These are phyloP conservation scores for Recurvomyces mirabilis DNA, from an alignment of 495 filamentous ascomycete species.

Conservation along the genomic window DNA sequence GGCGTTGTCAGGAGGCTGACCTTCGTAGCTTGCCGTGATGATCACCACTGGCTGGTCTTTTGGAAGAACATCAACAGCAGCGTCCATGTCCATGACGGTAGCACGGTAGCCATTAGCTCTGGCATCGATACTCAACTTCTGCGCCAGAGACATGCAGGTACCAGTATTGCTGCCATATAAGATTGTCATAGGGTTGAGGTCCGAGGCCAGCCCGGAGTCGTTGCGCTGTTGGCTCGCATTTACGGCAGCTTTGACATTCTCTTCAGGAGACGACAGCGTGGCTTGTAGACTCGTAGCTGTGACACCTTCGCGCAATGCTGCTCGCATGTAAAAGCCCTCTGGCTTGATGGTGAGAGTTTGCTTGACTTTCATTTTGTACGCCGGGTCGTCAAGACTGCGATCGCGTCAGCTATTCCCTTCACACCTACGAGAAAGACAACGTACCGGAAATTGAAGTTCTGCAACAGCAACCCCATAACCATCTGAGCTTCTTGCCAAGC, in stretches of 20 bases:
- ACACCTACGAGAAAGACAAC: too few relatives aligned
- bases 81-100: slow-evolving; percentile 46
- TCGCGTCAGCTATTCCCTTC: too few relatives aligned
- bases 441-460: slow-evolving; percentile 53
- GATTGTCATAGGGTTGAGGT: slow-evolving; percentile 44
- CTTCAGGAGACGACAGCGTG: slow-evolving; percentile 49
- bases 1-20: slow-evolving; percentile 63
- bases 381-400: slow-evolving; percentile 43
- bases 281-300: slow-evolving; percentile 17
- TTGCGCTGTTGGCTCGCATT: not conserved
- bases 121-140: slow-evolving; percentile 49
- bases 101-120: slow-evolving; percentile 45
- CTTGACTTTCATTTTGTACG: slow-evolving; percentile 54
- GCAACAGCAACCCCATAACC: slow-evolving; percentile 43
- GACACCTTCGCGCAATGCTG: slow-evolving; percentile 41
- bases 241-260: slow-evolving; percentile 32
- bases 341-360: slow-evolving; percentile 69
- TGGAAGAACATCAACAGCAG: slow-evolving; percentile 49
- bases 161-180: slow-evolving; percentile 67
- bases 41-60: slow-evolving; percentile 52
- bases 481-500: slow-evolving; percentile 53
- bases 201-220: slow-evolving; percentile 7
- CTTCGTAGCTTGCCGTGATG: slow-evolving; percentile 62
- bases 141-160: slow-evolving; percentile 59
- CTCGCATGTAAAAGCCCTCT: slow-evolving; percentile 57